Conservation (phyloP, 208 protist genomes). For the Trypanosomatidae sp. region DNA sequence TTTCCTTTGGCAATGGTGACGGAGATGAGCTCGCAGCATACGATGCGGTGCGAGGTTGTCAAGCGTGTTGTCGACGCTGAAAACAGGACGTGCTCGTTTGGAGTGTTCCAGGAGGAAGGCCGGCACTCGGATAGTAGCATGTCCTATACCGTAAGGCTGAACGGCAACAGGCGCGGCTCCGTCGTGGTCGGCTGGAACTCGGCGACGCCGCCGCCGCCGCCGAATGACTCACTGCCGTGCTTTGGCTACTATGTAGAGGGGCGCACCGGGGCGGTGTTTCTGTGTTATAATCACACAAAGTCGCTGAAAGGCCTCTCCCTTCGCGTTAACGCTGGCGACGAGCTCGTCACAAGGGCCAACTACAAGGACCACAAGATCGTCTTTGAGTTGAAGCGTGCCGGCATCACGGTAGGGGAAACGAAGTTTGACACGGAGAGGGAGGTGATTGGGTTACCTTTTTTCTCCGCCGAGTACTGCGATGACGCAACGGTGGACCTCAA, state of each 20-base stretch:
- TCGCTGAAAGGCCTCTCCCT: slow-evolving; percentile 30
- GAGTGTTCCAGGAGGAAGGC: slow-evolving; percentile 57
- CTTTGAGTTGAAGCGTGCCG: slow-evolving; percentile 57
- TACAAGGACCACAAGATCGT: slow-evolving; percentile 59
- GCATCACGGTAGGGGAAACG: slow-evolving; percentile 49
- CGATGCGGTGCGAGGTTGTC: slow-evolving; percentile 50
- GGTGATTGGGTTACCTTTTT: slow-evolving; percentile 63
- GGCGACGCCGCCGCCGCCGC: slow-evolving; percentile 33
- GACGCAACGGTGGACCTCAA: slow-evolving; percentile 59
- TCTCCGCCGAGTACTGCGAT: slow-evolving; percentile 46
- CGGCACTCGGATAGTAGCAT: slow-evolving; percentile 52
- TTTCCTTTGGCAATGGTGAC: slow-evolving; percentile 59
- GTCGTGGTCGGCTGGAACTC: slow-evolving; percentile 81
- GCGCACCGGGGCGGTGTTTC: slow-evolving; percentile 60
- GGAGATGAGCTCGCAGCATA: slow-evolving; percentile 42
- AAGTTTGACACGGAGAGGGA: slow-evolving; percentile 55
- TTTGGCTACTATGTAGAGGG: slow-evolving; percentile 80
- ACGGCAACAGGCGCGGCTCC: slow-evolving; percentile 50
- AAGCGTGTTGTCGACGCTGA: slow-evolving; percentile 13
- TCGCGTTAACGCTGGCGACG: slow-evolving; percentile 55
- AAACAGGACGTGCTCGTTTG: slow-evolving; percentile 28
- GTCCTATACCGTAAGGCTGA: slow-evolving; percentile 55
- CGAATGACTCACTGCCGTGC: slow-evolving; percentile 41
- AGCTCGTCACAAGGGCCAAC: slow-evolving; percentile 61
- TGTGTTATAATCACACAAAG: slow-evolving; percentile 48